Conservation (phyloP, 2,329 filamentous ascomycete genomes). For the Penicillium sclerotiorum region DNA sequence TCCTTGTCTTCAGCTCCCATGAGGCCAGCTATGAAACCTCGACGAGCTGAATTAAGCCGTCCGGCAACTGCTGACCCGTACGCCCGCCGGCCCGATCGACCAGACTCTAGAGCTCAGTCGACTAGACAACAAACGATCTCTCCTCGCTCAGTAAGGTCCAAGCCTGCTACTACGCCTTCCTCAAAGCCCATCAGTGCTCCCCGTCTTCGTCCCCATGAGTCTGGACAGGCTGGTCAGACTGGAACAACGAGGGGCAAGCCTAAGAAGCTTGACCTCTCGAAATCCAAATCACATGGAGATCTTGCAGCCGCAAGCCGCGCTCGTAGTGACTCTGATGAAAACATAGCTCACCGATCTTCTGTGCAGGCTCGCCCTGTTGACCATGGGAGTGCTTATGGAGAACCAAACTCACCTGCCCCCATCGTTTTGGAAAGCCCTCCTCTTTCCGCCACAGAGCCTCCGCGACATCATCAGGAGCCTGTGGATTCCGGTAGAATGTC, state of each 20-base stretch:
- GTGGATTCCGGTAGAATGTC: conserved; percentile 4
- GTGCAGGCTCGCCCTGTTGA: conserved; percentile 11
- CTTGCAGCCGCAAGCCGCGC: conserved; percentile 32
- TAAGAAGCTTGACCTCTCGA: conserved; percentile 36
- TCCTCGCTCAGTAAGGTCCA: conserved; percentile 28
- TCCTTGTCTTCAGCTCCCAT: conserved; percentile 62
- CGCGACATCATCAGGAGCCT: conserved; percentile 2
- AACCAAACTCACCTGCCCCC: conserved; percentile 46
- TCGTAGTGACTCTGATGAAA: conserved; percentile 28
- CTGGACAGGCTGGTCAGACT: conserved; percentile 28
- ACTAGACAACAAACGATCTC: conserved; percentile 20
- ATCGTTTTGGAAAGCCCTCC: conserved; percentile 25
- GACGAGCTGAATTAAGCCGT: conserved; percentile 40
- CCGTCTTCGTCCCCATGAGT: conserved; percentile 38
- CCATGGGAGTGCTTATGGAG: conserved; percentile 55
- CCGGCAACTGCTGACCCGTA: conserved; percentile 40
- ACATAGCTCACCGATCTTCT: conserved; percentile 13
- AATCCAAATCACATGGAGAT: conserved; percentile 30
- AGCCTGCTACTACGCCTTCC: conserved; percentile 36
- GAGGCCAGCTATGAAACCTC: conserved; percentile 47
- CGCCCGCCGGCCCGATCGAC: conserved; percentile 44
- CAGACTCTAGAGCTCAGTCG: conserved; percentile 49
- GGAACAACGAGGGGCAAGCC: conserved; percentile 37
- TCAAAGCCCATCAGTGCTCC: conserved; percentile 31
- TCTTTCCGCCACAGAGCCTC: conserved; percentile 18